These are phyloP conservation scores for Datura wrightii DNA, from an alignment of 257 asterid genomes.

Conservation along the genomic window DNA sequence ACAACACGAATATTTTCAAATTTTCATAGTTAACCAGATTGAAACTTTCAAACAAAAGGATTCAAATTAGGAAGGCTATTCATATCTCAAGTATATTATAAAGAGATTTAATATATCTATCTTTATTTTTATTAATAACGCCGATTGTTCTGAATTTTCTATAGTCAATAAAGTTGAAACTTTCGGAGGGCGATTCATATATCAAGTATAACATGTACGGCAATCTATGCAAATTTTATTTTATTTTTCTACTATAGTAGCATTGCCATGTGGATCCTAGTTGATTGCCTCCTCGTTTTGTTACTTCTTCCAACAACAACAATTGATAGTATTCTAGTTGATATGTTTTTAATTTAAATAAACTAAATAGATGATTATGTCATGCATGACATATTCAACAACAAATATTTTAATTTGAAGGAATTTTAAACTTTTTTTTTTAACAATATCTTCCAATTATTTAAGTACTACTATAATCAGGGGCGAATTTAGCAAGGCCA, in stretches of 20 bases:
- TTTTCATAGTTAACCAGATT: too few relatives aligned
- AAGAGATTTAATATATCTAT: background rate
- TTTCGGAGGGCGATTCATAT: background rate
- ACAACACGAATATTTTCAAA: too few relatives aligned
- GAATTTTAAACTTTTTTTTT: background rate
- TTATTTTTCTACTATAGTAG: background rate
- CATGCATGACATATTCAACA: slow-evolving; percentile 17
- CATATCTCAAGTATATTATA: background rate
- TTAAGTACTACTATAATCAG: too few relatives aligned
- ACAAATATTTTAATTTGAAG: background rate
- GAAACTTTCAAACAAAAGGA: too few relatives aligned
- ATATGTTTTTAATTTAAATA: background rate
- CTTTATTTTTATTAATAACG: too few relatives aligned
- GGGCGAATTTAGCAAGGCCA: too few relatives aligned
- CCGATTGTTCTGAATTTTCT: too few relatives aligned
- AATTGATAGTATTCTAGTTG: too few relatives aligned
- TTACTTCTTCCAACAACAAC: slow-evolving; percentile 1
- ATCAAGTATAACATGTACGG: background rate
- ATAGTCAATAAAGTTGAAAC: too few relatives aligned
- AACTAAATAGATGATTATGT: slow-evolving; percentile 22
- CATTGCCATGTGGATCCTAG: slow-evolving; percentile 24
- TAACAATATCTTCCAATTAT: background rate
- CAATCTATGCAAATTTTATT: background rate
- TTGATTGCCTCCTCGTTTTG: slow-evolving; percentile 24
- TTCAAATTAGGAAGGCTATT: too few relatives aligned